Percentiles rank a stretch among this genome's conserved stretches.
These are phyloP conservation scores for Chaetoceros muelleri DNA, from an alignment of 108 stramenopile species.

Conservation along the genomic window DNA sequence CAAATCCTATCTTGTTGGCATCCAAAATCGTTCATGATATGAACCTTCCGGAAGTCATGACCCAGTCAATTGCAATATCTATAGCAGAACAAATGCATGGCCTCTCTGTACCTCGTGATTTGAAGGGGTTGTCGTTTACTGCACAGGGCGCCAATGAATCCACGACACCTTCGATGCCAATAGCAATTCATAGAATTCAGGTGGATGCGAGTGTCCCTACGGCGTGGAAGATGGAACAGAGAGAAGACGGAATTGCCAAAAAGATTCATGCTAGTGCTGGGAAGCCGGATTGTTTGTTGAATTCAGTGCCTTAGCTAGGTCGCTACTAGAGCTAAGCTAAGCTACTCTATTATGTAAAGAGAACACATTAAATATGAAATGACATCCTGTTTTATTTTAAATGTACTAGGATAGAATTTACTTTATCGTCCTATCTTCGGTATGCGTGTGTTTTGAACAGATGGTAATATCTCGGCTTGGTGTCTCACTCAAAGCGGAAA, in stretches of 20 bases:
- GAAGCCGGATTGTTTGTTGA: background rate
- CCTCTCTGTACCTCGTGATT: background rate
- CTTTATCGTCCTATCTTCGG: too few species aligned
- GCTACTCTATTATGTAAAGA: too few species aligned
- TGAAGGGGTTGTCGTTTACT: background rate
- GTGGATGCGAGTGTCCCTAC: background rate
- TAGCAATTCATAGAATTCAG: background rate
- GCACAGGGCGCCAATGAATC: too few species aligned
- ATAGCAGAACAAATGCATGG: background rate
- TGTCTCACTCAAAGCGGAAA: too few species aligned
- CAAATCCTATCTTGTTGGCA: background rate
- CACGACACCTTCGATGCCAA: too few species aligned
- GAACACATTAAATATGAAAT: too few species aligned
- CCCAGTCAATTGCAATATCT: background rate
- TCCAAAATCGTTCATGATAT: background rate
- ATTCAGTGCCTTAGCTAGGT: too few species aligned
- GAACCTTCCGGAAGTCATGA: background rate
- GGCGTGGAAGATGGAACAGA: background rate
- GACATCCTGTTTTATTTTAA: too few species aligned
- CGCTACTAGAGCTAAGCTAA: too few species aligned
- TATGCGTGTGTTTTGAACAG: too few species aligned
- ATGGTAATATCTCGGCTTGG: too few species aligned
- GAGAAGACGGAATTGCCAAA: background rate
- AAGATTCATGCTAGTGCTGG: background rate
- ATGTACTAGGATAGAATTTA: too few species aligned